Base-by-base conservation (phyloP, 345 rosid genomes). In the Iberis pinnata region DNA sequence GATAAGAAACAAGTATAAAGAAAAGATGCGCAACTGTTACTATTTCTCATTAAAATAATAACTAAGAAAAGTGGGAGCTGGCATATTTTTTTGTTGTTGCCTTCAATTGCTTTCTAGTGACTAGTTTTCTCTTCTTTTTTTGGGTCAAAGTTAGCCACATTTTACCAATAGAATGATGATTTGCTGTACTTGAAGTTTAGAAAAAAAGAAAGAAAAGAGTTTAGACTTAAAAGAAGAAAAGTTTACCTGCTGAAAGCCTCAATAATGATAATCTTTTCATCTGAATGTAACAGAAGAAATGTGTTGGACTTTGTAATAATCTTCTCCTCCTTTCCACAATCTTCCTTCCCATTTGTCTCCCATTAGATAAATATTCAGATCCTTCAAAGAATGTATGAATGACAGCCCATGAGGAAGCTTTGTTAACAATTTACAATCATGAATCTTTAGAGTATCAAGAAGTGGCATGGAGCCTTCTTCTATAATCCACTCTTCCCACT, bases 401-500 rank as follows among this genome's bases (percentile, higher is more conserved):
- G 4, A 7, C 4, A 46, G 4, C 2, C 50, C 32, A 24, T 25
- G 18, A 13, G 18, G 33, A 46, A 46, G 1, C 33, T 46, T 12
- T 4, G n/a, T 25, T 13, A 46, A 8, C 2, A 8, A 13, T 0
- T 1, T 0, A 9, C 50, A 25, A 0, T 1, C 0, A 7, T 2
- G 8, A 43, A 19, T 43, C 2, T 1, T 0, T 0, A 43, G 27
- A 24, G 12, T 6, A 46, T 24, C 12, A 1, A 46, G 18, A 13
- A 24, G 18, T 0, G 50, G 33, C 33, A 46, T 46, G 8, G 33
- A 46, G 8, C 18, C 50, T 24, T 46, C 18, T 46, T 46, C 33
- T 14, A 46, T 33, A 7, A 13, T 25, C 50, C 33, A 46, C 33
- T 46, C 50, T 46, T 46, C 33, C 33, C 6, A 46, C 15, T 46